A percentile compares a stretch with the other conserved stretches of the same genome.
These are phyloP conservation scores for Fistulinella cinereoalba DNA, from an alignment of 1,284 basidiomycete species.

Conservation along the genomic window DNA sequence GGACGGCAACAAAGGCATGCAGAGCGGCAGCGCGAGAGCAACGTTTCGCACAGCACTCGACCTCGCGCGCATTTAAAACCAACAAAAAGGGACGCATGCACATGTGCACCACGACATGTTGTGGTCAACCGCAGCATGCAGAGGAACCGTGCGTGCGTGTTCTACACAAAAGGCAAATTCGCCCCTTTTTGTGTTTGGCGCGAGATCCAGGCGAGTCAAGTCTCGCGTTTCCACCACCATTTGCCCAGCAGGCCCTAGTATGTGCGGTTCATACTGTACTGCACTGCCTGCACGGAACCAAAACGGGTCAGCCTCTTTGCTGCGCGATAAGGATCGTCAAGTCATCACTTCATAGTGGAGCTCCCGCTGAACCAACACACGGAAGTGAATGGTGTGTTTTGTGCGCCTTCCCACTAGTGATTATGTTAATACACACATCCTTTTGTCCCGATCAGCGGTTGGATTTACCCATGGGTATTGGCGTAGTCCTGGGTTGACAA, in stretches of 20 bases:
- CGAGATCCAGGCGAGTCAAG: slow-evolving; percentile 23
- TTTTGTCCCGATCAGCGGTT: slow-evolving; percentile 11
- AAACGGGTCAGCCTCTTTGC: slow-evolving; percentile 21
- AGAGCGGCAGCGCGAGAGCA: not conserved
- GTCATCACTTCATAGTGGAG: slow-evolving; percentile 21
- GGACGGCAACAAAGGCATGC: not conserved
- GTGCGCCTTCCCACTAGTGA: not conserved
- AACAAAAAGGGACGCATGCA: slow-evolving; percentile 7
- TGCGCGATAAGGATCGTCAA: slow-evolving; percentile 20
- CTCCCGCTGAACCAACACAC: slow-evolving; percentile 9
- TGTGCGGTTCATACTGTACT: slow-evolving; percentile 1
- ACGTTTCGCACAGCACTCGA: slow-evolving; percentile 13
- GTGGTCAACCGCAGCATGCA: slow-evolving; percentile 19
- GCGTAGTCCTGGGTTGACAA: slow-evolving; percentile 17
- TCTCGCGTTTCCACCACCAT: slow-evolving; percentile 2
- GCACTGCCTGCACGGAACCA: slow-evolving; percentile 20
- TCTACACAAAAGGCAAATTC: slow-evolving; percentile 24
- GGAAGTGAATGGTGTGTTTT: slow-evolving; percentile 15
- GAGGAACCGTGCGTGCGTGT: slow-evolving; percentile 18
- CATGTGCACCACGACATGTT: slow-evolving; percentile 24
- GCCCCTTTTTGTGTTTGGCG: slow-evolving; percentile 11
- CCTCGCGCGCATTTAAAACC: not conserved
- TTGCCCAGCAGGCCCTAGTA: slow-evolving; percentile 3
- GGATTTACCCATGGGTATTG: slow-evolving; percentile 9
- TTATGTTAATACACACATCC: not conserved